A percentile compares a stretch with the other conserved stretches of the same genome.
These are phyloP conservation scores for Acacia crassicarpa DNA, from an alignment of 306 rosid species.

Conservation along the genomic window DNA sequence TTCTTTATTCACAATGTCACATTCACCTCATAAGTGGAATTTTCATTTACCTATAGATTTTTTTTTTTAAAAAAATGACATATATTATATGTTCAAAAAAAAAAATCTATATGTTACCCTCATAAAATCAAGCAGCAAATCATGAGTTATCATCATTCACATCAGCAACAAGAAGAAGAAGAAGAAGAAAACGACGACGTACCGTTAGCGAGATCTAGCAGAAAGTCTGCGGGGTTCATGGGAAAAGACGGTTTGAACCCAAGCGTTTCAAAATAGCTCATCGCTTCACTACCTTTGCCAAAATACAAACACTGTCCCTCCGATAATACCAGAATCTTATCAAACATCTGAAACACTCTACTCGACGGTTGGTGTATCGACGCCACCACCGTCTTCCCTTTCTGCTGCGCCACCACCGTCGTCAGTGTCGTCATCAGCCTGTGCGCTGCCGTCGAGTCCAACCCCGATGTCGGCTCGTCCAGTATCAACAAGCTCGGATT, in stretches of 20 bases:
- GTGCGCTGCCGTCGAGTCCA: constrained; percentile 88
- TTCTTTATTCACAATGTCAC: background rate
- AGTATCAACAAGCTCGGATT: constrained; percentile 69
- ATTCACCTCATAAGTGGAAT: background rate
- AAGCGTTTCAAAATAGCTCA: constrained; percentile 64
- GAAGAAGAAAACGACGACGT: constrained; percentile 32
- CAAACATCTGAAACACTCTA: constrained; percentile 75
- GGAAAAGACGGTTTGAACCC: constrained; percentile 76
- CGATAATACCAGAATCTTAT: constrained; percentile 57
- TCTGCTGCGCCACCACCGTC: constrained; percentile 58
- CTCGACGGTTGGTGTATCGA: constrained; percentile 95
- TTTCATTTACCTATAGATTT: background rate
- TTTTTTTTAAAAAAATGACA: too few relatives aligned
- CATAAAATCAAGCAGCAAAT: background rate
- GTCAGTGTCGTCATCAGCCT: constrained; percentile 54
- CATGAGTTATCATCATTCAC: background rate
- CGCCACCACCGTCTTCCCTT: constrained; percentile 77
- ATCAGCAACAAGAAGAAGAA: background rate
- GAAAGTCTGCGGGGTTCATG: constrained; percentile 89
- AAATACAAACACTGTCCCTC: constrained; percentile 72
- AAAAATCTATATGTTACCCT: background rate
- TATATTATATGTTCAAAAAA: background rate
- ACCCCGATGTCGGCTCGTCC: constrained; percentile 91
- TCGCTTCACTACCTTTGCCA: constrained; percentile 67
- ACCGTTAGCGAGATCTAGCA: constrained; percentile 96